Conservation (phyloP, 2,329 filamentous ascomycete genomes). For the Microsporum canis region DNA sequence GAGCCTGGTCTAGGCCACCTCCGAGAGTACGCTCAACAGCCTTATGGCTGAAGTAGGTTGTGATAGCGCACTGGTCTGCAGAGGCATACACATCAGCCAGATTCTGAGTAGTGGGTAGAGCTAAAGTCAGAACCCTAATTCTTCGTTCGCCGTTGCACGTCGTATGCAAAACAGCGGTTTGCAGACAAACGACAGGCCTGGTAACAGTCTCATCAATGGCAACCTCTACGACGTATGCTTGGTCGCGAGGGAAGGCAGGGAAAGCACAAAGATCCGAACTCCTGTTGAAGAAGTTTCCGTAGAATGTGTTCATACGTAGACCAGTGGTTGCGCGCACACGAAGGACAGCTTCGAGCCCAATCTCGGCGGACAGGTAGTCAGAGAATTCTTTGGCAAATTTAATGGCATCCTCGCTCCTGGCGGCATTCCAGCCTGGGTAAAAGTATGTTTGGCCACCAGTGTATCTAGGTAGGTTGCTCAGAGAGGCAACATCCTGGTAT, state of each 20-base stretch:
- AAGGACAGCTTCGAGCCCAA: conserved; percentile 89
- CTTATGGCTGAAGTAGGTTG: conserved; percentile 93
- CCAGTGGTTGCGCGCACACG: conserved; percentile 91
- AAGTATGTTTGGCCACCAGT: conserved; percentile 98
- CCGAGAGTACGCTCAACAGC: conserved; percentile 83
- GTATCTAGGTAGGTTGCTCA: conserved; percentile 90
- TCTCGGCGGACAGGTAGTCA: conserved; percentile 91
- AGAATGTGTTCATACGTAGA: conserved; percentile 92
- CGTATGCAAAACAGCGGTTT: conserved; percentile 90
- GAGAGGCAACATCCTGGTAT: conserved; percentile 92
- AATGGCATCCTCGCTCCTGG: conserved; percentile 84
- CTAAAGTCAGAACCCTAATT: conserved; percentile 86
- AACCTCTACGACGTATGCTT: conserved; percentile 95
- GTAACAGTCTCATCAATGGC: conserved; percentile 91
- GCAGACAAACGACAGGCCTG: conserved; percentile 84
- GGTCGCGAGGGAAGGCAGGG: conserved; percentile 92
- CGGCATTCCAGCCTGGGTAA: conserved; percentile 96
- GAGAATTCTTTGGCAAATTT: conserved; percentile 97
- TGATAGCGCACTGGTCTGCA: conserved; percentile 86
- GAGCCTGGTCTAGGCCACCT: conserved; percentile 76
- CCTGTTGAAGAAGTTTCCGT: conserved; percentile 98
- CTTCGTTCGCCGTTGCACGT: conserved; percentile 95
- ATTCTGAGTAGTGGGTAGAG: conserved; percentile 82
- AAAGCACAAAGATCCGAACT: conserved; percentile 96
- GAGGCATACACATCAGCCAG: conserved; percentile 87